Evolutionary conservation across 1,284 basidiomycete genomes (phyloP).

Genomic region (Xerocomus nothofagi): DNA sequence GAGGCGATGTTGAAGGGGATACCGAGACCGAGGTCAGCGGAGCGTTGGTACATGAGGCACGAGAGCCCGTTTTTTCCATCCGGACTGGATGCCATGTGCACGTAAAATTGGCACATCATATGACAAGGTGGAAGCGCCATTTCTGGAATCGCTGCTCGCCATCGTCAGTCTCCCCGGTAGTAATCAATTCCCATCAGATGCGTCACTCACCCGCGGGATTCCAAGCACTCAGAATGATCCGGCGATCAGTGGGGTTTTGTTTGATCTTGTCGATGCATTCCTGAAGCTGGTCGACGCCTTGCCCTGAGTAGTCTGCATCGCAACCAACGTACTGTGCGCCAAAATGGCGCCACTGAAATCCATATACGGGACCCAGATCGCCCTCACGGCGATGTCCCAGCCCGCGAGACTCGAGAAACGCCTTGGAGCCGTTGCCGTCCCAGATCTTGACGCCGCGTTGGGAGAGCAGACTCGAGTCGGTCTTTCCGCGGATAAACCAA

Average conservation of each 20-base stretch:
- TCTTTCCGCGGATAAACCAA: slow-evolving; percentile 91
- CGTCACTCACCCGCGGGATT: slow-evolving; percentile 82
- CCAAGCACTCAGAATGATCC: slow-evolving; percentile 98
- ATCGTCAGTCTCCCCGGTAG: not conserved
- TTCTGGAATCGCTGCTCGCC: slow-evolving; percentile 69
- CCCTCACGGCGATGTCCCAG: slow-evolving; percentile 85
- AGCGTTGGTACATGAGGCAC: slow-evolving; percentile 98
- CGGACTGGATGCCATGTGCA: slow-evolving; percentile 71
- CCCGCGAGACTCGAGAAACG: slow-evolving; percentile 85
- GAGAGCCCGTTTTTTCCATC: slow-evolving; percentile 73
- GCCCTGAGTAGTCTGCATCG: slow-evolving; percentile 79
- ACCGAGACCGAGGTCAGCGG: slow-evolving; percentile 94
- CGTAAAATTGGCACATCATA: slow-evolving; percentile 99
- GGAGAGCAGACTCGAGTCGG: slow-evolving; percentile 78
- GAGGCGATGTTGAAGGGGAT: slow-evolving; percentile 99
- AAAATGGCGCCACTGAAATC: slow-evolving; percentile 99
- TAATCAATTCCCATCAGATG: not conserved
- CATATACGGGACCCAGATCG: slow-evolving; percentile 95
- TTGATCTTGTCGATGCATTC: slow-evolving; percentile 92
- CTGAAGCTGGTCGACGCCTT: slow-evolving; percentile 92
- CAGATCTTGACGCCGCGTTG: slow-evolving; percentile 94
- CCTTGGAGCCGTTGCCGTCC: slow-evolving; percentile 93
- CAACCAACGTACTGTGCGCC: slow-evolving; percentile 87
- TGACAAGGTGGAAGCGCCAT: slow-evolving; percentile 99
- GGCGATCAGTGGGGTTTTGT: slow-evolving; percentile 89